A percentile compares a stretch with the other conserved stretches of the same genome.
Conservation (phyloP, 225 moss, liverwort and hornwort species). For the Sphagnum contortum region DNA sequence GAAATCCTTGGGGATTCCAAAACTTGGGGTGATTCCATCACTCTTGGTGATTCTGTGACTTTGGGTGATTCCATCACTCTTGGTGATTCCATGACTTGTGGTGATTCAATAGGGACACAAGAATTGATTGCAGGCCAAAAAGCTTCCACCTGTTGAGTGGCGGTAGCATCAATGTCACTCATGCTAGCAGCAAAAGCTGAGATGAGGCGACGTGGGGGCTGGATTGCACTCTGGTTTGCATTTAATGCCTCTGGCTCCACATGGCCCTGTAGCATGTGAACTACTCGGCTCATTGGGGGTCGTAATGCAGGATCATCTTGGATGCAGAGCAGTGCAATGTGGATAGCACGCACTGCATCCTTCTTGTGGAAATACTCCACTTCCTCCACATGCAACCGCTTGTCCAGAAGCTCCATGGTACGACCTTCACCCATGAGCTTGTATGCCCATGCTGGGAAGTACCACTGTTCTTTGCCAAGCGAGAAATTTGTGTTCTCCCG, state of each 20-base stretch:
- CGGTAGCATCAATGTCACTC: not conserved
- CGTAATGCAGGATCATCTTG: conserved; percentile 22
- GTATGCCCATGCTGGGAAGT: conserved; percentile 26
- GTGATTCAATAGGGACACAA: conserved; percentile 10
- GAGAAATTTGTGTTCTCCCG: conserved; percentile 16
- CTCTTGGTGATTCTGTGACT: conserved; percentile 1
- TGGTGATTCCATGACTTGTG: not conserved
- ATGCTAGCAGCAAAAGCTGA: conserved; percentile 5
- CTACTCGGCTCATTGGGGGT: conserved; percentile 18
- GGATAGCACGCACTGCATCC: conserved; percentile 12
- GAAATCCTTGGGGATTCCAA: not conserved
- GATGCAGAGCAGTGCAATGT: conserved; percentile 22
- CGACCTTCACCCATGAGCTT: conserved; percentile 5
- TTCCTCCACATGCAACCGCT: conserved; percentile 9
- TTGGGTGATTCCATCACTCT: not conserved
- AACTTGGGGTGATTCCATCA: not conserved
- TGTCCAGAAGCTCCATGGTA: conserved; percentile 18
- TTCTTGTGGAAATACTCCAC: not conserved
- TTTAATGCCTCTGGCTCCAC: conserved; percentile 5
- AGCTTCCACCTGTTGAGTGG: not conserved
- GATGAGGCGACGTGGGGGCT: not conserved
- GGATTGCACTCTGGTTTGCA: conserved; percentile 3
- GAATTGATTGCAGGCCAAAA: not conserved
- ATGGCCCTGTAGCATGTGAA: conserved; percentile 21
- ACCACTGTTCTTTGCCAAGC: conserved; percentile 6